These are phyloP conservation scores for Fallopia convolvulus DNA, from an alignment of 148 eudicot genomes.

Conservation along the genomic window DNA sequence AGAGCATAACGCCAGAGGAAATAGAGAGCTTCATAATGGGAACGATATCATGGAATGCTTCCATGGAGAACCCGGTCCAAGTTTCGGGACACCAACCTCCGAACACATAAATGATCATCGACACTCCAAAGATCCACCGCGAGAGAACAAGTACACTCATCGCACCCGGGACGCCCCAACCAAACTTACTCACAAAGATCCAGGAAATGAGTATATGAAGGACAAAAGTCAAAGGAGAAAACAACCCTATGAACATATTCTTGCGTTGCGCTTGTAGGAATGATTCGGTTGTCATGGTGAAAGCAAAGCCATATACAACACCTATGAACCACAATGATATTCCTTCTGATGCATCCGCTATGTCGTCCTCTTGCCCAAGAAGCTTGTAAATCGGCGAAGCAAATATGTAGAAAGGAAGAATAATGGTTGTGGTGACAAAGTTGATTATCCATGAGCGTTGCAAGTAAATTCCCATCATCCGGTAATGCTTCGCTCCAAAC, in stretches of 20 bases:
- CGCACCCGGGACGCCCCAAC: constrained; percentile 15
- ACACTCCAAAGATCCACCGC: not conserved
- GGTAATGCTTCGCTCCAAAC: constrained; percentile 20
- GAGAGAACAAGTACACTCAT: constrained; percentile 13
- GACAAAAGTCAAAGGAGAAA: not conserved
- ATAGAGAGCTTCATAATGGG: constrained; percentile 30
- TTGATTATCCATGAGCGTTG: constrained; percentile 20
- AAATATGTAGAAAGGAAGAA: constrained; percentile 14
- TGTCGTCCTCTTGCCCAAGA: constrained; percentile 11
- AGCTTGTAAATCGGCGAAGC: constrained; percentile 7
- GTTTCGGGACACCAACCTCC: constrained; percentile 30
- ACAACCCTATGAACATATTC: constrained; percentile 15
- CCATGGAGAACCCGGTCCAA: constrained; percentile 30
- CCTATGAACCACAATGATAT: constrained; percentile 16
- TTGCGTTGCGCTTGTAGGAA: constrained; percentile 17
- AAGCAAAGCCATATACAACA: constrained; percentile 3
- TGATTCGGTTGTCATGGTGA: constrained; percentile 14
- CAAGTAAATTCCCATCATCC: constrained; percentile 21
- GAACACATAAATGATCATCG: constrained; percentile 9
- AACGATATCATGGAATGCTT: constrained; percentile 23
- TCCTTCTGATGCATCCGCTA: constrained; percentile 2
- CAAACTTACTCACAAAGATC: constrained; percentile 7
- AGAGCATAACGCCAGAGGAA: constrained; percentile 33
- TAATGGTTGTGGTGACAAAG: not conserved
- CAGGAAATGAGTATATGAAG: constrained; percentile 13